phyloP scores from a whole-genome alignment of 345 rosid species.

The Eucalyptus melliodora region DNA sequence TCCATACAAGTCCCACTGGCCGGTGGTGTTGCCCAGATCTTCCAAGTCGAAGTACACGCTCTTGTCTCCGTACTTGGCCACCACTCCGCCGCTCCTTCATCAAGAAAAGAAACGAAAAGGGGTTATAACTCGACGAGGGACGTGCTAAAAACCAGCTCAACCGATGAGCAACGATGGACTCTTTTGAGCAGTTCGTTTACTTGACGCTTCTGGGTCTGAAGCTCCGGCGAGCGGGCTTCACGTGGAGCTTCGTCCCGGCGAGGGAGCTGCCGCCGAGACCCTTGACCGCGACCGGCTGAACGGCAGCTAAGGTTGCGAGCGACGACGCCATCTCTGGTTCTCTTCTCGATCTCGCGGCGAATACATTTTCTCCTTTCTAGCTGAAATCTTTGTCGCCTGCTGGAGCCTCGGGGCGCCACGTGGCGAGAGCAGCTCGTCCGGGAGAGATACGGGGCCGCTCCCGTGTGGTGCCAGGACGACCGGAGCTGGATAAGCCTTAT shows the following conservation, averaged over 20 bases:
- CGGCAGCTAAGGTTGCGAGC: conserved; percentile 53
- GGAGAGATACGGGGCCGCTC: conserved; percentile 25
- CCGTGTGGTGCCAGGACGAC: conserved; percentile 34
- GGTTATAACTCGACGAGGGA: neutral
- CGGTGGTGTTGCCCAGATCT: conserved; percentile 93
- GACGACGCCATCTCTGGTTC: conserved; percentile 64
- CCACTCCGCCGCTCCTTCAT: conserved; percentile 49
- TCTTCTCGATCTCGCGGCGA: neutral
- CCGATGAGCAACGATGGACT: neutral
- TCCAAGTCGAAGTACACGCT: conserved; percentile 97
- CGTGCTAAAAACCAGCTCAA: neutral
- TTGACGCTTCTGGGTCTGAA: conserved; percentile 40
- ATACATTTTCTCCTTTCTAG: neutral
- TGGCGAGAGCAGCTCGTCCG: conserved; percentile 27
- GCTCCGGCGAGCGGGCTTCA: conserved; percentile 63
- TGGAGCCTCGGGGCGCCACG: conserved; percentile 29
- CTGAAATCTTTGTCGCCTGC: conserved; percentile 4
- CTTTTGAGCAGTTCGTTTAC: conserved; percentile 1
- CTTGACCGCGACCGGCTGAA: conserved; percentile 59
- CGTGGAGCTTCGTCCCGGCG: conserved; percentile 56
- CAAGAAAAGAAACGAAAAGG: neutral
- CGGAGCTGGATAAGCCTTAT: conserved; percentile 55
- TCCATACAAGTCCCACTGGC: conserved; percentile 94
- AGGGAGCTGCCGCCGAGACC: conserved; percentile 78
- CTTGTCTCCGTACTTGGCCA: conserved; percentile 94